Evolutionary conservation across 2,329 filamentous ascomycete species (phyloP), one percentile per base, ranked within the genome.

Genomic region (Lachnum nothofagi): DNA sequence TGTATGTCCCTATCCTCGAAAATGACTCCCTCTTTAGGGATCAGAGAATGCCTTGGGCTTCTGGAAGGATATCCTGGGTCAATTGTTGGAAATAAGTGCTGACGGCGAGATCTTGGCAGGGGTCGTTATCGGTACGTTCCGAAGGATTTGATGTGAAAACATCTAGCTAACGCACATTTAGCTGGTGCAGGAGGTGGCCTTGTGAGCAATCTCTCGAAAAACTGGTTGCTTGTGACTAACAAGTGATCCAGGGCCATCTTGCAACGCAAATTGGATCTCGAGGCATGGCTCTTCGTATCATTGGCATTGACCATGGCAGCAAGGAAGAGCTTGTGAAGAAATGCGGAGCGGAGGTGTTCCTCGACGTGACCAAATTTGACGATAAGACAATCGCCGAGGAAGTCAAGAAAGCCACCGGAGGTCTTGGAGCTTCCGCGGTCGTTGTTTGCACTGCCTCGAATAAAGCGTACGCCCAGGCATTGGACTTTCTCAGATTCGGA

Each of bases 301-400:
- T 85, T 49, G 83, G 80, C 22, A 75, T 86, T 61, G 83, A 86
- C 62, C 72, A 79, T 55, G 77, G 75, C 39, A 76, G 72, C 58
- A 86, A 86, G 64, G 76, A 78, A 57, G 58, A 75, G 10, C 61
- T 85, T 2, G 74, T 78, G 8, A 73, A 74, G 41, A 71, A 76
- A 0, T 80, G 72, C n/a, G 83, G 83, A 7, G 82, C 82, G 0
- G 82, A 86, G 61, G 74, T 78, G 55, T 86, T 86, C 66, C 70
- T 86, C 50, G 79, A 83, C 53, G 70, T 85, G 49, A 78, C 79
- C 24, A 69, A 74, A 48, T 73, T 58, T 31, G 69, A 74, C 46
- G 71, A 74, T 39, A 71, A 75, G 38, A 71, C 72, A 10, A 69
- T 81, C 5, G 70, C 70, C 4, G 71, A 72, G 22, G 76, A 81